Evolutionary conservation across 2,329 filamentous ascomycete genomes (phyloP).

Genomic region (Diaporthe amygdali): DNA sequence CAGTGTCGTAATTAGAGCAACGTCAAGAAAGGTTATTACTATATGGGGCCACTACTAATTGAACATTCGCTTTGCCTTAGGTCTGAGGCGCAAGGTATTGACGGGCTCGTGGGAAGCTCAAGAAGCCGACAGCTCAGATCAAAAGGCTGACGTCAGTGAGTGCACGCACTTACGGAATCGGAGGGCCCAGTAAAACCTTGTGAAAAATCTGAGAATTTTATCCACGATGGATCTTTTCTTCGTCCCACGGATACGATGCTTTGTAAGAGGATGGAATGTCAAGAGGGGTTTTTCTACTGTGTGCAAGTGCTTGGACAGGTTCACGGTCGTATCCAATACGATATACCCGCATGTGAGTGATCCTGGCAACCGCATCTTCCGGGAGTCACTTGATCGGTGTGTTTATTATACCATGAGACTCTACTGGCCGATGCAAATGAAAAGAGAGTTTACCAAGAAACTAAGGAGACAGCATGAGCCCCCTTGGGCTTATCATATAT

Average conservation of each 20-base stretch:
- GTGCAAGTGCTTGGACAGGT: neutral
- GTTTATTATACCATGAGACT: neutral
- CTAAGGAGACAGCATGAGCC: neutral
- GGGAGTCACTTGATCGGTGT: constrained; percentile 8
- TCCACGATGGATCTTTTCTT: neutral
- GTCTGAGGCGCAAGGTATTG: neutral
- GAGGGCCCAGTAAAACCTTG: constrained; percentile 11
- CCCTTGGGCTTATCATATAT: neutral
- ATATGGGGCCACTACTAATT: neutral
- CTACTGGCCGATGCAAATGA: neutral
- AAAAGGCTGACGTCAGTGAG: neutral
- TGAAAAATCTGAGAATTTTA: constrained; percentile 6
- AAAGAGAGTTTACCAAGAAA: neutral
- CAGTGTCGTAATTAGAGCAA: neutral
- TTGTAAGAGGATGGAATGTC: neutral
- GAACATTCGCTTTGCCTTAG: no score
- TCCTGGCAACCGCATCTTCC: neutral
- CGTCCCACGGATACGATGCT: neutral
- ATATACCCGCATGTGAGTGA: neutral
- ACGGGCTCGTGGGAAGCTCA: neutral
- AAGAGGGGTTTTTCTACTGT: neutral
- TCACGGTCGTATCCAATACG: neutral
- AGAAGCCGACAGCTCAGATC: neutral
- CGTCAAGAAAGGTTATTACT: accelerated
- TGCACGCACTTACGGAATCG: neutral